Base-by-base conservation (phyloP, 345 rosid genomes). In the Noccaea caerulescens region DNA sequence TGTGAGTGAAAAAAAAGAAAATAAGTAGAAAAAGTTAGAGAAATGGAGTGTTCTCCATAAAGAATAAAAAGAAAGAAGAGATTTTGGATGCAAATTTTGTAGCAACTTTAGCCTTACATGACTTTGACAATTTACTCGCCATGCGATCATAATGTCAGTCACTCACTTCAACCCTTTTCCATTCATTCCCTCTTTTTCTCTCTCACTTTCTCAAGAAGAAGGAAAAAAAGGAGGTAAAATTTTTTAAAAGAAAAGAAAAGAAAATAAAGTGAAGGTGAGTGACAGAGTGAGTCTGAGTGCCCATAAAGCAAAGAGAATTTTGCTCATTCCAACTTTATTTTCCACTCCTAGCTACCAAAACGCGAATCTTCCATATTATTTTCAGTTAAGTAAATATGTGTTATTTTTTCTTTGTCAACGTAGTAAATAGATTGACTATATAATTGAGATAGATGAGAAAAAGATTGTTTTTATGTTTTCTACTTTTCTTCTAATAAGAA, bases 71-170 rank as follows among this genome's bases (percentile, higher is more conserved):
- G 16, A 25, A 46, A 50, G 60, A 51, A 42, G 67, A 27, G 7
- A 66, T 42, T 73, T 66, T 12, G 23, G 43, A 72, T 57, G 72
- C 66, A 73, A 39, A 18, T 25, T 39, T 10, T 58, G 67, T 58
- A 66, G 10, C 23, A 58, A 67, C 77, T 73, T 73, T 73, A 66
- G 54, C 77, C 72, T 66, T 51, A 66, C 77, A 73, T 66, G 46
- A 66, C 68, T 66, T 73, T 73, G 72, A 73, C 72, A 58, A 66
- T 39, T 73, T 66, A 30, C 47, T 66, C 14, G 18, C 72, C 77
- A 66, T 66, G 77, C 68, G 72, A 73, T 73, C 77, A 73, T 73
- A 51, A 58, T 73, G 77, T 73, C 68, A 58, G 53, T 66, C 72
- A 73, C 68, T 73, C 62, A 66, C 49, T 66, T 58, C 61, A 59